Base-by-base conservation (phyloP, 2,329 filamentous ascomycete species). In the Penicillium sp. region DNA sequence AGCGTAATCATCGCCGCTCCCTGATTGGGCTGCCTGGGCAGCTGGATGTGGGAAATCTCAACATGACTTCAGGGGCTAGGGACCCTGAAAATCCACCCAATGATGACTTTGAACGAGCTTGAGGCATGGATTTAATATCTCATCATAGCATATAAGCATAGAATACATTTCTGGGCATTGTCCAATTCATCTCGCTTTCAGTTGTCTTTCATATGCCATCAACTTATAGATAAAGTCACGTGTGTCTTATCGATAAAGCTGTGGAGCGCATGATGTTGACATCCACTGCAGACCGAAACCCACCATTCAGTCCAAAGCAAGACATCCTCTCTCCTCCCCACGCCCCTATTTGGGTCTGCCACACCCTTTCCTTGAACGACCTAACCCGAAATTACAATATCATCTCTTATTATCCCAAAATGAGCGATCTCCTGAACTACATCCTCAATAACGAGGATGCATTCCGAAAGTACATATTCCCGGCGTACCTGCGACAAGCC, bases 381-480 rank as follows among this genome's bases (percentile, higher is more conserved):
- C 6, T 3, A 42, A 8, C 4, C 9, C 3, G 4, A 3, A 9
- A 12, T 14, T 18, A 40, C 4, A 40, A 22, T 4, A 35, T 0
- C 26, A 0, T 18, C 18, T 14, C 14, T 22, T 18, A 46, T 29
- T 18, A 14, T 9, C 8, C 3, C 31, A 57, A 56, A 9, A 77
- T 77, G 75, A 73, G 82, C 65, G 84, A 89, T 67, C 84, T 93
- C 54, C 79, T 90, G 44, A 80, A 85, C 49, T 92, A 84, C 67
- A 81, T 89, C 53, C 73, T 84, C 50, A 73, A 81, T 40, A 79
- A 85, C 62, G 84, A 88, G 69, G 76, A 81, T 44, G 82, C 84
- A 59, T 89, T 89, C 55, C 68, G 73, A 68, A 74, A 67, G 82
- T 83, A 71, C 74, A 14, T 6, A 26, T 9, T 18, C 31, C 33